These are phyloP conservation scores for Candida maltosa DNA, from an alignment of 805 yeast species.

Conservation along the genomic window DNA sequence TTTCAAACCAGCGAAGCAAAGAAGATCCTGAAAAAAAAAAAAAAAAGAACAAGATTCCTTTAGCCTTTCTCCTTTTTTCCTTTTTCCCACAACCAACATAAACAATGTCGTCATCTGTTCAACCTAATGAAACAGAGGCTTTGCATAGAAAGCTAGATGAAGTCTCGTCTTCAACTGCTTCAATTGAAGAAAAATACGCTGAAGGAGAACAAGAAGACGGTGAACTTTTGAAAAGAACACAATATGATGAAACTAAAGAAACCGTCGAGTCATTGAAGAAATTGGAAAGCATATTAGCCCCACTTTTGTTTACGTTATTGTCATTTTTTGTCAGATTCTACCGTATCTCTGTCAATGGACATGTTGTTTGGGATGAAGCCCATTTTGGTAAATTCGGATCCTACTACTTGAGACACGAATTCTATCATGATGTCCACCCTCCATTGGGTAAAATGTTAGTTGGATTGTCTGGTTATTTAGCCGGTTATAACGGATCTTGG, in stretches of 20 bases:
- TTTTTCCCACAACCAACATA: too few species aligned
- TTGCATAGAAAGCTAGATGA: slow-evolving; percentile 3
- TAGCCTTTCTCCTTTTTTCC: too few species aligned
- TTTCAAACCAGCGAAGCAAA: too few species aligned
- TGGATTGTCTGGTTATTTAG: slow-evolving; percentile 73
- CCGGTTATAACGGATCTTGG: slow-evolving; percentile 81
- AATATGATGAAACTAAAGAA: slow-evolving; percentile 24
- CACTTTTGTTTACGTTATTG: slow-evolving; percentile 62
- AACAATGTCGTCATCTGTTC: slow-evolving; percentile 22
- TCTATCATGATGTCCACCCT: slow-evolving; percentile 85
- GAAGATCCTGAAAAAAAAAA: too few species aligned
- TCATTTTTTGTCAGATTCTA: slow-evolving; percentile 67
- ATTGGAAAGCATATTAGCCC: slow-evolving; percentile 43
- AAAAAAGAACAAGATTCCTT: too few species aligned
- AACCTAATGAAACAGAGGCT: slow-evolving; percentile 8
- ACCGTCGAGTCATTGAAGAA: slow-evolving; percentile 24
- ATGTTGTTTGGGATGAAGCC: slow-evolving; percentile 87
- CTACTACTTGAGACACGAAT: slow-evolving; percentile 72
- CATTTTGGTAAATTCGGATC: slow-evolving; percentile 88
- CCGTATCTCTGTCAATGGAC: slow-evolving; percentile 51
- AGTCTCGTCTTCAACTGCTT: background rate
- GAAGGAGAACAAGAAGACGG: slow-evolving; percentile 11
- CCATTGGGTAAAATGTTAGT: slow-evolving; percentile 81
- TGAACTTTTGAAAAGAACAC: slow-evolving; percentile 17
- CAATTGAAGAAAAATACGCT: slow-evolving; percentile 6